These are phyloP conservation scores for Punica granatum DNA, from an alignment of 345 rosid species.

Conservation along the genomic window DNA sequence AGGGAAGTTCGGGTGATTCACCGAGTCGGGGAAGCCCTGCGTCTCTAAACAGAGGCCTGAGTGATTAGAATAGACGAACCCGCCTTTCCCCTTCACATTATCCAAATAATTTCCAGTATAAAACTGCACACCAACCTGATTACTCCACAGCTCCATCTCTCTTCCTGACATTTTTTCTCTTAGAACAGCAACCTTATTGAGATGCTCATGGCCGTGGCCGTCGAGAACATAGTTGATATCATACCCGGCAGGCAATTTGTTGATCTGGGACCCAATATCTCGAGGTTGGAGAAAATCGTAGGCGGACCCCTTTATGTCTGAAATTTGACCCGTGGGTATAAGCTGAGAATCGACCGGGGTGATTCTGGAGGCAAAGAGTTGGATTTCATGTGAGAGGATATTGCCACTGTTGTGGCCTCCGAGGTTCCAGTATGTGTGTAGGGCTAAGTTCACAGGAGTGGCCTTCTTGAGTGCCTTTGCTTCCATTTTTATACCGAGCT, in stretches of 20 bases:
- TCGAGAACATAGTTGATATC: slow-evolving; percentile 68
- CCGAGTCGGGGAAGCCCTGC: slow-evolving; percentile 76
- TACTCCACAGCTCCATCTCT: slow-evolving; percentile 62
- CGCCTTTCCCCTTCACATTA: slow-evolving; percentile 40
- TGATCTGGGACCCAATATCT: slow-evolving; percentile 32
- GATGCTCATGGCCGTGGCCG: slow-evolving; percentile 15
- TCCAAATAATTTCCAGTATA: slow-evolving; percentile 46
- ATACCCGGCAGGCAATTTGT: slow-evolving; percentile 48
- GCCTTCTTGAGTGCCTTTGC: slow-evolving; percentile 50
- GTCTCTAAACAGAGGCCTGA: slow-evolving; percentile 66
- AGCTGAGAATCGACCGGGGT: slow-evolving; percentile 61
- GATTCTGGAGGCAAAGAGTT: slow-evolving; percentile 31
- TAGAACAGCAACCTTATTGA: slow-evolving; percentile 48
- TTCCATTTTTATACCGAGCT: slow-evolving; percentile 44
- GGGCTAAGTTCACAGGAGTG: slow-evolving; percentile 70
- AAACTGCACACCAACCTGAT: slow-evolving; percentile 60
- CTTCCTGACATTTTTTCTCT: slow-evolving; percentile 50
- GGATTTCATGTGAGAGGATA: slow-evolving; percentile 53
- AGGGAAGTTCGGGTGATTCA: slow-evolving; percentile 64
- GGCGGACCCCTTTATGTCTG: slow-evolving; percentile 34
- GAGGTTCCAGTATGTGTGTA: slow-evolving; percentile 80
- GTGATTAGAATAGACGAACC: slow-evolving; percentile 33
- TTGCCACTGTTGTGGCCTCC: slow-evolving; percentile 51
- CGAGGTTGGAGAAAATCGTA: slow-evolving; percentile 51
- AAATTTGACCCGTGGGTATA: slow-evolving; percentile 65